Evolutionary conservation across 2,329 filamentous ascomycete genomes (phyloP).

Genomic region (Xylariaceae sp.): DNA sequence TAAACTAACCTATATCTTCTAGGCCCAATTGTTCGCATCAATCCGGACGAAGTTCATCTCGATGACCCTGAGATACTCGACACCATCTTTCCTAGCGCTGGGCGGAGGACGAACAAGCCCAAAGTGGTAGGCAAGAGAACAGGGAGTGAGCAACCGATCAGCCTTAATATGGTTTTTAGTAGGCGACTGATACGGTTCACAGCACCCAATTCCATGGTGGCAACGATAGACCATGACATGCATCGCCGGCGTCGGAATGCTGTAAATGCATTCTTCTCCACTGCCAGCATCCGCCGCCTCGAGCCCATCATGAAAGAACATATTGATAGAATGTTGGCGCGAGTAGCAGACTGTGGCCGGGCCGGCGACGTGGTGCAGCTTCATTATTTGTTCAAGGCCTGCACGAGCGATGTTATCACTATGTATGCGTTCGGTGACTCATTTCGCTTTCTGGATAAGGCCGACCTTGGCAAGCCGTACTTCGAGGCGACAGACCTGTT

Average conservation of each 20-base stretch:
- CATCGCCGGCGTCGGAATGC: conserved; percentile 10
- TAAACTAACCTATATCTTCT: no score
- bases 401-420: conserved; percentile 33
- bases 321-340: conserved; percentile 11
- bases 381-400: conserved; percentile 31
- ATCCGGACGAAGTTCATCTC: conserved; percentile 16
- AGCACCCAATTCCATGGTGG: conserved; percentile 4
- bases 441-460: conserved; percentile 27
- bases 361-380: conserved; percentile 6
- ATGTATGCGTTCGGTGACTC: conserved; percentile 26
- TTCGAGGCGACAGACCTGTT: conserved; percentile 25
- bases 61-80: conserved; percentile 15
- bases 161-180: background rate
- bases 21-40: conserved; percentile 15
- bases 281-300: conserved; percentile 2
- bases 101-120: conserved; percentile 18
- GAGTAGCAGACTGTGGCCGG: background rate
- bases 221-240: conserved; percentile 7
- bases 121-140: conserved; percentile 3
- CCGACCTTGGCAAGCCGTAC: conserved; percentile 22
- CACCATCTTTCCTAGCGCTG: background rate
- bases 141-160: conserved; percentile 5
- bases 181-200: background rate
- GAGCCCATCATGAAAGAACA: conserved; percentile 21
- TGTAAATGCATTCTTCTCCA: conserved; percentile 14